Evolutionary conservation across 2,329 filamentous ascomycete genomes (phyloP).

Genomic region (Nakataea oryzae): DNA sequence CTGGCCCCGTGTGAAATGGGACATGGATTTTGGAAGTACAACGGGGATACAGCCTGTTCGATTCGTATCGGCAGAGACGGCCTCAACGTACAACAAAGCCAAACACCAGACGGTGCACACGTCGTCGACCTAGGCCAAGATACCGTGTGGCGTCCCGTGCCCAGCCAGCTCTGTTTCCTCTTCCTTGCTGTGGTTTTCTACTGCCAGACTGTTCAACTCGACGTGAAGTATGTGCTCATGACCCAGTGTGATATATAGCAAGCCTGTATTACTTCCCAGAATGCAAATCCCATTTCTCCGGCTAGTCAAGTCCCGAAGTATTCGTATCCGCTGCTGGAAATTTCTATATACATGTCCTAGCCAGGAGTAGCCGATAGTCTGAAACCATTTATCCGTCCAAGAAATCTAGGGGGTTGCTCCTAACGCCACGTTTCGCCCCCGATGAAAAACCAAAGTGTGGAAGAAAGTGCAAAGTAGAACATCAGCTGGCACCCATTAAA

Average conservation of each 20-base stretch:
- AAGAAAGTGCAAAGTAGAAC: not conserved
- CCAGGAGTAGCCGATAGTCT: not conserved
- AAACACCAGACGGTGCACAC: not conserved
- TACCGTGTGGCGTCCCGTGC: not conserved
- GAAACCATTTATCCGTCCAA: not conserved
- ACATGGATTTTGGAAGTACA: not conserved
- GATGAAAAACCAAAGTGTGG: too few relatives aligned
- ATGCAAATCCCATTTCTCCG: not conserved
- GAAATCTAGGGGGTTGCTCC: not conserved
- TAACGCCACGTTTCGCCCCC: not conserved
- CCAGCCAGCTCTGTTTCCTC: not conserved
- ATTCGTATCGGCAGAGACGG: not conserved
- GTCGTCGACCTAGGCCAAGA: not conserved
- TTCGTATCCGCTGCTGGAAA: not conserved
- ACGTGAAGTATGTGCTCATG: not conserved
- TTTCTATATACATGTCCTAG: not conserved
- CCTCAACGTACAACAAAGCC: not conserved
- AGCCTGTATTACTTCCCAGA: not conserved
- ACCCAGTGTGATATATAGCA: not conserved
- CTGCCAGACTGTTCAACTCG: too few relatives aligned
- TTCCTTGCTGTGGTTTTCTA: not conserved
- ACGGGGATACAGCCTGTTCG: not conserved
- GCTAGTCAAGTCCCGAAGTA: not conserved
- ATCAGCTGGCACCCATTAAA: not conserved
- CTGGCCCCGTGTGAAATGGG: not conserved